phyloP scores from a whole-genome alignment of 2,329 filamentous ascomycete genomes.

The Calonectria ilicicola region DNA sequence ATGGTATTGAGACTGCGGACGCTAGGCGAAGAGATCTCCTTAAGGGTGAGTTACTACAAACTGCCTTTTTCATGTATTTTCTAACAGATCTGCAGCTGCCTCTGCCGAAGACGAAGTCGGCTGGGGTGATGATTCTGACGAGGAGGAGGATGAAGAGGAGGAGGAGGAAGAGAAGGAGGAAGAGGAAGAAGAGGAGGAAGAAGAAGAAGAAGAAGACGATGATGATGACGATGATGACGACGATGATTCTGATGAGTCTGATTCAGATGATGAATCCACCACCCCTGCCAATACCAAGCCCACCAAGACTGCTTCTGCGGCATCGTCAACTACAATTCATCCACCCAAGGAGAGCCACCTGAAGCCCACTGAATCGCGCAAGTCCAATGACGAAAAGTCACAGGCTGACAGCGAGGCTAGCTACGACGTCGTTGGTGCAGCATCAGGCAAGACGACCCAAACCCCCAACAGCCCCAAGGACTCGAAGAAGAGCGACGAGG shows the following conservation, averaged over 20 bases:
- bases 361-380: slow-evolving; percentile 75
- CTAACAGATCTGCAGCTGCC: slow-evolving; percentile 62
- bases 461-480: slow-evolving; percentile 77
- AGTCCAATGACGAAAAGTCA: slow-evolving; percentile 89
- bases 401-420: slow-evolving; percentile 94
- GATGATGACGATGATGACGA: slow-evolving; percentile 27
- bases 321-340: slow-evolving; percentile 72
- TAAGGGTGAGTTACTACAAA: slow-evolving; percentile 73
- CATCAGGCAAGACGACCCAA: slow-evolving; percentile 81
- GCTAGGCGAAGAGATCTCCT: slow-evolving; percentile 88
- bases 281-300: slow-evolving; percentile 16
- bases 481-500: slow-evolving; percentile 56
- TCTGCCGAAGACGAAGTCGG: slow-evolving; percentile 78
- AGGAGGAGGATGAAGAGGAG: slow-evolving; percentile 25
- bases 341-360: slow-evolving; percentile 60
- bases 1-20: slow-evolving; percentile 94
- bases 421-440: slow-evolving; percentile 90
- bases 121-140: slow-evolving; percentile 79
- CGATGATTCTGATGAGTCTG: slow-evolving; percentile 39
- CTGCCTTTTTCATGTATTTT: neutral
- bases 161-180: slow-evolving; percentile 31
- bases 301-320: slow-evolving; percentile 60
- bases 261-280: slow-evolving; percentile 47
- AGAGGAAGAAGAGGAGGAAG: slow-evolving; percentile 78
- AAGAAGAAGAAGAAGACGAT: slow-evolving; percentile 74